Base-by-base conservation (phyloP, 225 moss, liverwort and hornwort genomes). In the Anthoceros angustus region DNA sequence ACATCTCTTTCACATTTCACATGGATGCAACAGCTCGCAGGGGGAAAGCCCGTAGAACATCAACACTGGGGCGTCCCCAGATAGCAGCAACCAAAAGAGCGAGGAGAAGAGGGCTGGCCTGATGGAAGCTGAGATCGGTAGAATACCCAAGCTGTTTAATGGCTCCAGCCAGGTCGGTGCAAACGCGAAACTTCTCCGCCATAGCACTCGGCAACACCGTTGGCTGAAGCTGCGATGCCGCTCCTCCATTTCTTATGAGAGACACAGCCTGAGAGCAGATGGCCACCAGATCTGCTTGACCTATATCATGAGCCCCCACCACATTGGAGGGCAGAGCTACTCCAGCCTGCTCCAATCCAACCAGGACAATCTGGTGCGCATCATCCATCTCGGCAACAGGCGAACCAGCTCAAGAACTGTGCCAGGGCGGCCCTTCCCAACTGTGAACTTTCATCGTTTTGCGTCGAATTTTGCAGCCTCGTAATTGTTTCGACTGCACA, bases 361-460 rank as follows among this genome's bases (percentile, higher is more conserved):
- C 85, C 69, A 85, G 66, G 75, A 85, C 80, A 42, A 85, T 82
- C 74, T 85, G 69, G 46, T 85, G 82, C 63, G 85, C 85, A 45
- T 85, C 85, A 49, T 85, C 82, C 85, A 85, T 85, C 66, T 66
- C 66, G 12, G 7, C 14, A 18, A 18, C 55, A 55, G 8, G 18
- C n/a, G 7, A 7, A 55, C 32, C 32, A 32, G 32, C 32, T 32
- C 32, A 32, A 32, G 32, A 32, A 32, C 2, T 32, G 32, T 32
- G 32, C 32, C 32, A 32, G 32, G 32, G n/a, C n/a, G n/a, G n/a
- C n/a, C n/a, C n/a, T n/a, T n/a, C n/a, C n/a, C n/a, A n/a, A n/a
- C n/a, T n/a, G n/a, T n/a, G n/a, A n/a, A n/a, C n/a, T n/a, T n/a
- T n/a, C n/a, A n/a, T n/a, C n/a, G n/a, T n/a, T n/a, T n/a, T n/a